phyloP scores from a whole-genome alignment of 2,329 filamentous ascomycete species.

The Graphium sp. region DNA sequence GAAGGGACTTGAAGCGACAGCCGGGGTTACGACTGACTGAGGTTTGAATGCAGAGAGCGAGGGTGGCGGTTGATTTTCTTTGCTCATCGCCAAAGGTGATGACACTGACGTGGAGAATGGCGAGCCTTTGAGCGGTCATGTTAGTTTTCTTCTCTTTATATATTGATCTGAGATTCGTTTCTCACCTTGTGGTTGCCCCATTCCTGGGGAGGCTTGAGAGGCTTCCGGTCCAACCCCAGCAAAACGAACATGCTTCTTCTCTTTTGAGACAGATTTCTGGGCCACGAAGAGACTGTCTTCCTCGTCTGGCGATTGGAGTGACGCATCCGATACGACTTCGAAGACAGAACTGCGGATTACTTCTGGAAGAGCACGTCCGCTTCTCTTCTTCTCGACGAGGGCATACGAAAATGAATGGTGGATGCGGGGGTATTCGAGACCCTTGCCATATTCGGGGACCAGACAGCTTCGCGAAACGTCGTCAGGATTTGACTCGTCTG shows the following conservation, averaged over 20 bases:
- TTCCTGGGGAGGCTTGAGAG: too few relatives aligned
- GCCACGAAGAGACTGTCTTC: neutral
- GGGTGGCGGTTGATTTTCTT: too few relatives aligned
- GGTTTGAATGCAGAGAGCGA: too few relatives aligned
- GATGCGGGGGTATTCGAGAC: slow-evolving; percentile 29
- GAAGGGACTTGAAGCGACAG: too few relatives aligned
- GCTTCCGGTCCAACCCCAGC: too few relatives aligned
- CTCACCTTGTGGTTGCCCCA: too few relatives aligned
- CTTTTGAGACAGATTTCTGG: neutral
- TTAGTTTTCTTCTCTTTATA: too few relatives aligned
- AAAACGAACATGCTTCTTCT: neutral
- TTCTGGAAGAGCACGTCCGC: slow-evolving; percentile 28
- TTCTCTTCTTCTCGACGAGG: slow-evolving; percentile 45
- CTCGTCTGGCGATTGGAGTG: slow-evolving; percentile 1
- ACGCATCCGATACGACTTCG: slow-evolving; percentile 14
- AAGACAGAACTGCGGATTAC: slow-evolving; percentile 39
- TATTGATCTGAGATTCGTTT: too few relatives aligned
- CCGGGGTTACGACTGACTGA: too few relatives aligned
- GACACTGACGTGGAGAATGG: too few relatives aligned
- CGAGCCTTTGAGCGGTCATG: too few relatives aligned
- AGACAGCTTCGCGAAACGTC: slow-evolving; percentile 21
- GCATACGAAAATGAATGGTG: slow-evolving; percentile 36
- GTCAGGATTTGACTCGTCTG: slow-evolving; percentile 15
- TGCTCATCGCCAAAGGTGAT: too few relatives aligned
- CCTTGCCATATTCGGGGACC: slow-evolving; percentile 23